Conservation (phyloP, 2,329 filamentous ascomycete genomes). For the Torrubiellomyces zombiae region DNA sequence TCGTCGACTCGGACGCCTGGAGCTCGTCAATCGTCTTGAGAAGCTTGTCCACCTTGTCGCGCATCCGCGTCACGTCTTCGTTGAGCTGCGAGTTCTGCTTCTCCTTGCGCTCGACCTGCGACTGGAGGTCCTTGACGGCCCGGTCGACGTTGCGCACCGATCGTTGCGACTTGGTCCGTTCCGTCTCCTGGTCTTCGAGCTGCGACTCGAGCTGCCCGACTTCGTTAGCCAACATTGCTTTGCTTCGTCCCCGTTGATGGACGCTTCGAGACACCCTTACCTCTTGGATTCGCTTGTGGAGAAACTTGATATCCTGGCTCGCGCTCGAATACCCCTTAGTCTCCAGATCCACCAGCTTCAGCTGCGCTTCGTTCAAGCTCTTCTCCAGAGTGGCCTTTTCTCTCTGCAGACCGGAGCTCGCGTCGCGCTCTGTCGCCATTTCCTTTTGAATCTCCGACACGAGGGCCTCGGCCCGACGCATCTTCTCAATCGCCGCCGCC, state of each 20-base stretch:
- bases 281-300: slow-evolving; percentile 90
- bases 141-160: slow-evolving; percentile 87
- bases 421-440: slow-evolving; percentile 70
- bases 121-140: slow-evolving; percentile 80
- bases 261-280: slow-evolving; percentile 33
- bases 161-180: slow-evolving; percentile 65
- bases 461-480: slow-evolving; percentile 82
- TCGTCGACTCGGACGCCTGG: slow-evolving; percentile 68
- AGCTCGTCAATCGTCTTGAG: slow-evolving; percentile 87
- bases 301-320: slow-evolving; percentile 86
- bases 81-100: slow-evolving; percentile 67
- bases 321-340: slow-evolving; percentile 93
- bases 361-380: slow-evolving; percentile 73
- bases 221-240: slow-evolving; percentile 7
- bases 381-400: slow-evolving; percentile 86
- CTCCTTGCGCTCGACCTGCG: slow-evolving; percentile 83
- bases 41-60: slow-evolving; percentile 82
- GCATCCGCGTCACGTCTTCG: slow-evolving; percentile 70
- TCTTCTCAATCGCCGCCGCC: slow-evolving; percentile 84
- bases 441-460: slow-evolving; percentile 86
- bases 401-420: slow-evolving; percentile 65
- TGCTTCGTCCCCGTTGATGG: slow-evolving; percentile 10
- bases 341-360: slow-evolving; percentile 81
- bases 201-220: slow-evolving; percentile 70
- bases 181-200: slow-evolving; percentile 66